Conservation (phyloP, 2,329 filamentous ascomycete species). For the Arthrocladium fulminans region DNA sequence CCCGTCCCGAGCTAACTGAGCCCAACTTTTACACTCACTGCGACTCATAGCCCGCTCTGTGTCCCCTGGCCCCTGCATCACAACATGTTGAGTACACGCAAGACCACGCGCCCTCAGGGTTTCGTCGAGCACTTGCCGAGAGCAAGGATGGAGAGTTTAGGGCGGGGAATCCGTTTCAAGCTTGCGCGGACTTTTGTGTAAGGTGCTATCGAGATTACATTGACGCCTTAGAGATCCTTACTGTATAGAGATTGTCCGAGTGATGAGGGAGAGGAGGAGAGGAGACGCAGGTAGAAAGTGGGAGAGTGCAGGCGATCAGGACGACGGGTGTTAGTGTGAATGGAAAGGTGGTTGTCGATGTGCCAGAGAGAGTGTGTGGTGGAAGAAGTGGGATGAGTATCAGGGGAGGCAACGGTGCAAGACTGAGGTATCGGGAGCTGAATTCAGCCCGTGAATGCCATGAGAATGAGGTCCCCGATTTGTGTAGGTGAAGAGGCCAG, state of each 20-base stretch:
- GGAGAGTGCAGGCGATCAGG: not conserved
- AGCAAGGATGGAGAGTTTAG: not conserved
- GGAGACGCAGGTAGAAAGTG: not conserved
- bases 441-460: too few relatives aligned
- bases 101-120: not conserved
- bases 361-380: not conserved
- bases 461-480: too few relatives aligned
- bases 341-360: not conserved
- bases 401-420: not conserved
- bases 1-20: not conserved
- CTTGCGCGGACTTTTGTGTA: not conserved
- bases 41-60: not conserved
- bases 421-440: too few relatives aligned
- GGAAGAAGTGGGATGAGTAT: not conserved
- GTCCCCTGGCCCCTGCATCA: not conserved
- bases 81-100: not conserved
- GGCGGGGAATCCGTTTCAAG: not conserved
- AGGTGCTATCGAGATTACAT: not conserved
- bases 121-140: not conserved
- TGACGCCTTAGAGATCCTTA: not conserved
- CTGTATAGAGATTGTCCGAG: not conserved
- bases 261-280: not conserved
- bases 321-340: not conserved
- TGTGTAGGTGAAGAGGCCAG: too few relatives aligned
- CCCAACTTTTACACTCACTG: not conserved